These are phyloP conservation scores for Metarhizium humberi DNA, from an alignment of 2,329 filamentous ascomycete genomes.

Conservation along the genomic window DNA sequence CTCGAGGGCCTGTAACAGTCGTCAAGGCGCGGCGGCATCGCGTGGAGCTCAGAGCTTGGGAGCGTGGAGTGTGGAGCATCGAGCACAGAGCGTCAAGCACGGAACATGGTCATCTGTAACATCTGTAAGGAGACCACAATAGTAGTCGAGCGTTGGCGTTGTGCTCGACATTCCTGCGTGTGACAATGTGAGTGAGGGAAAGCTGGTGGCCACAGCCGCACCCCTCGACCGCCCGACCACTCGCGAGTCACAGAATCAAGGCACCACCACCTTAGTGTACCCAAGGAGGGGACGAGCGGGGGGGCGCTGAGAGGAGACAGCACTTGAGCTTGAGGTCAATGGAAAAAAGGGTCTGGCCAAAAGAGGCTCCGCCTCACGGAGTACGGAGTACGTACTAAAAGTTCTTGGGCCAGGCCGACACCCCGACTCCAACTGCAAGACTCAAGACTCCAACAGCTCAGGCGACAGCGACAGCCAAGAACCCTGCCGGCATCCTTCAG, in stretches of 20 bases:
- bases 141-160: too few species aligned
- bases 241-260: neutral
- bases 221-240: neutral
- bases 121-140: too few species aligned
- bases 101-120: too few species aligned
- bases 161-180: neutral
- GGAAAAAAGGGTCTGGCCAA: neutral
- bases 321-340: neutral
- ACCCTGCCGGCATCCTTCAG: neutral
- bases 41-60: neutral
- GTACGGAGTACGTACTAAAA: neutral
- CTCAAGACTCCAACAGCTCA: neutral
- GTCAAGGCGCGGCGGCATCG: neutral
- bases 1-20: neutral
- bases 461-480: too few species aligned
- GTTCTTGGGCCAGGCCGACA: too few species aligned
- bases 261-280: neutral
- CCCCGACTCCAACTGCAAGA: neutral
- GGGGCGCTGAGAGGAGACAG: neutral
- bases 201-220: neutral
- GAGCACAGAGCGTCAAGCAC: too few species aligned
- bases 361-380: constrained; percentile 1
- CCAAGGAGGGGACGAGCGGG: neutral
- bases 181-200: neutral
- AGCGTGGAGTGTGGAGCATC: neutral